Evolutionary conservation across 2,329 filamentous ascomycete species (phyloP).

Genomic region (Aspergillus uvarum): DNA sequence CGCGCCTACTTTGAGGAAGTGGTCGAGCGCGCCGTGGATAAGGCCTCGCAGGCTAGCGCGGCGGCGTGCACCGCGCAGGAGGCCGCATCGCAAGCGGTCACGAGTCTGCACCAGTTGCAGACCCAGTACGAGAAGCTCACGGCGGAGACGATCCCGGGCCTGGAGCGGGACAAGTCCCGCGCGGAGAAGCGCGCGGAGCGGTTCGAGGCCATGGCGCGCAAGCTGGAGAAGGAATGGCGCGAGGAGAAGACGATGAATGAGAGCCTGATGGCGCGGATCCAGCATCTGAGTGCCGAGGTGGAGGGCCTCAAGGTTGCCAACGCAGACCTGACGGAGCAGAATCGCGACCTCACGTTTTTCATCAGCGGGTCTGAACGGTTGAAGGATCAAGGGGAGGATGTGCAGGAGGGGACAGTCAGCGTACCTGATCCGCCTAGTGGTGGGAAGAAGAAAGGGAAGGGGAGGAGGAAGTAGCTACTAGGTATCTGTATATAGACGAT

Average conservation of each 20-base stretch:
- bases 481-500: too few relatives aligned
- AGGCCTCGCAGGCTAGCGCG: conserved; percentile 71
- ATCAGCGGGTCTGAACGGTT: conserved; percentile 82
- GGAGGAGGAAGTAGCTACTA: conserved; percentile 12
- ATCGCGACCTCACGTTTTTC: conserved; percentile 82
- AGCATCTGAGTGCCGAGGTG: conserved; percentile 62
- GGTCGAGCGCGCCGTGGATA: conserved; percentile 83
- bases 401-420: conserved; percentile 70
- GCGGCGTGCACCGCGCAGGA: conserved; percentile 55
- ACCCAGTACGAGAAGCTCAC: conserved; percentile 54
- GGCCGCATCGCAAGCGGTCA: conserved; percentile 62
- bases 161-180: conserved; percentile 72
- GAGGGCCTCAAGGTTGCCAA: conserved; percentile 60
- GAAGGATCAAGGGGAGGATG: conserved; percentile 68
- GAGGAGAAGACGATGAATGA: conserved; percentile 86
- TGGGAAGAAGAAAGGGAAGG: conserved; percentile 48
- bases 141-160: conserved; percentile 59
- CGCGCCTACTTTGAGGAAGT: conserved; percentile 92
- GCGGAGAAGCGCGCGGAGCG: conserved; percentile 68
- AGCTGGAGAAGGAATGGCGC: conserved; percentile 70
- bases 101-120: conserved; percentile 58
- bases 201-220: conserved; percentile 72
- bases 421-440: conserved; percentile 55
- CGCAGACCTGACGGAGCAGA: conserved; percentile 77
- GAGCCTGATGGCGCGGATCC: conserved; percentile 74